Conservation (phyloP, 805 yeast species). For the Yarrowia keelungensis region DNA sequence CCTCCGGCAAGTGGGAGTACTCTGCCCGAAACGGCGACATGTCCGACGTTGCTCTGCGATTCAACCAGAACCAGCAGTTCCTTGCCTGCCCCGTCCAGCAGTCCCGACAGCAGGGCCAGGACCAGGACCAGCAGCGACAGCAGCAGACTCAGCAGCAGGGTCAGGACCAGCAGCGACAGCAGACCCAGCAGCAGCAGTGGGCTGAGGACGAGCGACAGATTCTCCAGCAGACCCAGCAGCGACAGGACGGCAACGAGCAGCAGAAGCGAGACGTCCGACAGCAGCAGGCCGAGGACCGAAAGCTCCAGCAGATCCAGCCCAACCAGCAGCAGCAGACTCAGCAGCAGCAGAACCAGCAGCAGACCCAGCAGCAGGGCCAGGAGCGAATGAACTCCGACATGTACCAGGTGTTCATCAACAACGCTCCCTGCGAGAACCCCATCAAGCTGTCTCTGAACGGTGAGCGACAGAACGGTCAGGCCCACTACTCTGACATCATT, state of each 20-base stretch:
- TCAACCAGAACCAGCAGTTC: constrained; percentile 30
- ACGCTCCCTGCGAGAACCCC: constrained; percentile 29
- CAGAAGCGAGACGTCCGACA: constrained; percentile 21
- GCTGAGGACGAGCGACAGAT: constrained; percentile 16
- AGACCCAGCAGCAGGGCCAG: neutral
- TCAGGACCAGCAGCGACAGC: constrained; percentile 41
- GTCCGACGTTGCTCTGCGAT: constrained; percentile 22
- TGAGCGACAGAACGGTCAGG: constrained; percentile 25
- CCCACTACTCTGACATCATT: constrained; percentile 7
- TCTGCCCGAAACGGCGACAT: constrained; percentile 8
- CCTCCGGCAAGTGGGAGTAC: constrained; percentile 22
- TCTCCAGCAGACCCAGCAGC: constrained; percentile 35
- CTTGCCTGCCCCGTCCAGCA: constrained; percentile 33
- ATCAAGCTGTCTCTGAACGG: constrained; percentile 23
- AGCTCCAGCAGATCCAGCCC: constrained; percentile 7
- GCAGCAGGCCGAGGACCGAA: constrained; percentile 21
- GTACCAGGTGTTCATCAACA: constrained; percentile 23
- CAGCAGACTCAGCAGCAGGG: constrained; percentile 15
- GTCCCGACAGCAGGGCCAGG: constrained; percentile 33
- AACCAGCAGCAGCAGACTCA: constrained; percentile 11
- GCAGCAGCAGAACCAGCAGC: constrained; percentile 14
- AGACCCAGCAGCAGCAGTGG: constrained; percentile 25
- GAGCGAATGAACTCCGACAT: constrained; percentile 1
- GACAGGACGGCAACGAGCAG: constrained; percentile 30
- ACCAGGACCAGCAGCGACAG: constrained; percentile 5